These are phyloP conservation scores for Dendrobium nobile DNA, from an alignment of 106 monocot genomes.

Conservation along the genomic window DNA sequence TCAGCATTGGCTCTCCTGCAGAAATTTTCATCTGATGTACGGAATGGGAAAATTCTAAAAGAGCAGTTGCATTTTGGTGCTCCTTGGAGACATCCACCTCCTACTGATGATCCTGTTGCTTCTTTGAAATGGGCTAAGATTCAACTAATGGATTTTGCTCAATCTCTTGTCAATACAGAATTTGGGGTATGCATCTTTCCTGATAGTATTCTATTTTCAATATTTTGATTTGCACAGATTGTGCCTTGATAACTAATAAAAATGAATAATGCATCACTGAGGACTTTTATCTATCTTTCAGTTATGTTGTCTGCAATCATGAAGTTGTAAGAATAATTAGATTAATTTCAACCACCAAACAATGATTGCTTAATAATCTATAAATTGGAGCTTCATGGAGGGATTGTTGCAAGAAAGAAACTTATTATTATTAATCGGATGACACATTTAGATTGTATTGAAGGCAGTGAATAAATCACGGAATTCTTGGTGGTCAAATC, in stretches of 20 bases:
- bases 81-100: conserved; percentile 93
- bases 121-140: conserved; percentile 76
- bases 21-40: conserved; percentile 74
- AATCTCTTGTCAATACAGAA: conserved; percentile 76
- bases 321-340: not conserved
- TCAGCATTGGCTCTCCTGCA: conserved; percentile 51
- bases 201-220: not conserved
- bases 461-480: too few relatives aligned
- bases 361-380: not conserved
- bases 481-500: too few relatives aligned
- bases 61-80: conserved; percentile 62
- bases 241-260: not conserved
- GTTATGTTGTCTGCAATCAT: not conserved
- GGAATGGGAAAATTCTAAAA: conserved; percentile 61
- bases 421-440: not conserved
- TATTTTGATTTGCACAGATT: not conserved
- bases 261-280: not conserved
- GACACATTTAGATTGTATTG: not conserved
- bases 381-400: not conserved
- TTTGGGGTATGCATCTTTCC: conserved; percentile 62
- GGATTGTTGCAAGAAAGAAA: not conserved
- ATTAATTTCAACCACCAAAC: not conserved
- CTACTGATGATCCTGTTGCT: conserved; percentile 28
- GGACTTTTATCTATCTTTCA: not conserved
- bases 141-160: conserved; percentile 91